A percentile compares a stretch with the other conserved stretches of the same genome.
phyloP scores from a whole-genome alignment of 2,329 filamentous ascomycete genomes.

The Fusarium irregulare region DNA sequence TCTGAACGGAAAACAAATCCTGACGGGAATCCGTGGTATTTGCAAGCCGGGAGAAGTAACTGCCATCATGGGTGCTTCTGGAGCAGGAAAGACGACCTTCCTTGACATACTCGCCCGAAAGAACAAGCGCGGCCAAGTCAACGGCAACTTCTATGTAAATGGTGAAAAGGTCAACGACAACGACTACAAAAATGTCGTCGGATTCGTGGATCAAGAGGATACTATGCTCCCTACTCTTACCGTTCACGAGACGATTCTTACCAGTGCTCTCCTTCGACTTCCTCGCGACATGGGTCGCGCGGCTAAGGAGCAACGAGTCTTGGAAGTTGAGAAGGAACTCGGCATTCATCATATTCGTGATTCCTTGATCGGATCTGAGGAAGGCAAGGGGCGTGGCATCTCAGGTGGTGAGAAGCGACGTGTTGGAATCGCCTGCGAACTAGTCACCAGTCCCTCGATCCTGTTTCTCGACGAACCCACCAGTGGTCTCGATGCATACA shows the following conservation, averaged over 20 bases:
- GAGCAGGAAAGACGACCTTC: constrained; percentile 97
- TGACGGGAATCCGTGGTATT: constrained; percentile 82
- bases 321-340: constrained; percentile 94
- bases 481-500: constrained; percentile 94
- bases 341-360: constrained; percentile 95
- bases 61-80: constrained; percentile 98
- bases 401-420: constrained; percentile 96
- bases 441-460: constrained; percentile 97
- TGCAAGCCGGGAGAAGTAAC: constrained; percentile 96
- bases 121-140: constrained; percentile 86
- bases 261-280: constrained; percentile 90
- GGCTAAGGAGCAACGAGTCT: constrained; percentile 90
- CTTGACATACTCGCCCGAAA: constrained; percentile 95
- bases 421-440: constrained; percentile 95
- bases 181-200: constrained; percentile 91
- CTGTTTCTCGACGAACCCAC: constrained; percentile 97
- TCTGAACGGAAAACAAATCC: constrained; percentile 88
- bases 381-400: constrained; percentile 92
- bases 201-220: constrained; percentile 98
- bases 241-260: constrained; percentile 97
- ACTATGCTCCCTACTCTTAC: constrained; percentile 96
- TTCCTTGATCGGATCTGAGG: constrained; percentile 95
- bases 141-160: constrained; percentile 90
- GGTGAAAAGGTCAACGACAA: constrained; percentile 87
- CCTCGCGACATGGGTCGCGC: constrained; percentile 88